phyloP scores from a whole-genome alignment of 164 flowering plant genomes.

The Aristolochia californica region DNA sequence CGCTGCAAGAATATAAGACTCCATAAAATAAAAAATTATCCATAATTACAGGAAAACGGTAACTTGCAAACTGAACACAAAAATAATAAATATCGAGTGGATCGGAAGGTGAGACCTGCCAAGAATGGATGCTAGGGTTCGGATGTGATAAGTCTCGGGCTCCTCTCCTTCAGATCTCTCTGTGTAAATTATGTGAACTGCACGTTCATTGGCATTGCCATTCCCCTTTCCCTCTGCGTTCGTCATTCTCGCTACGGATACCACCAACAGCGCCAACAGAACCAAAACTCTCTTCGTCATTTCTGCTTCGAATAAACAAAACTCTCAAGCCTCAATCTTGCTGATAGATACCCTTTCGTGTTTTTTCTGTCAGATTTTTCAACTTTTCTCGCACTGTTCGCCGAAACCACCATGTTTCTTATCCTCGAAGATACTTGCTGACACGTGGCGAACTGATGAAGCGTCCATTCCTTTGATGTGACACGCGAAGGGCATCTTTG shows the following conservation, averaged over 20 bases:
- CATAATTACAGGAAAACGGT: not conserved
- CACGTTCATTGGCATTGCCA: slow-evolving; percentile 4
- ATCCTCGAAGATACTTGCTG: too few species aligned
- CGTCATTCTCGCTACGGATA: slow-evolving; percentile 1
- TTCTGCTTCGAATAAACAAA: not conserved
- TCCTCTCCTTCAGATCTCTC: slow-evolving; percentile 43
- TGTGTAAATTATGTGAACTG: slow-evolving; percentile 69
- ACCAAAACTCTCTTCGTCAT: not conserved
- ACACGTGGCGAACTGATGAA: too few species aligned
- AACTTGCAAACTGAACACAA: not conserved
- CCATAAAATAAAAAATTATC: not conserved
- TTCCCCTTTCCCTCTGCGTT: not conserved
- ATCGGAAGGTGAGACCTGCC: not conserved
- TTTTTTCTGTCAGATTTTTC: not conserved
- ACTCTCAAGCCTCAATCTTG: too few species aligned
- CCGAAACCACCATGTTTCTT: not conserved
- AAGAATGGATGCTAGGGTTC: slow-evolving; percentile 1
- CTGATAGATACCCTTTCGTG: not conserved
- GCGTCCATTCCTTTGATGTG: too few species aligned
- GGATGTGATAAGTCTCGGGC: slow-evolving; percentile 11
- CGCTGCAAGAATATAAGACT: slow-evolving; percentile 27
- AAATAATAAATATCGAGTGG: not conserved
- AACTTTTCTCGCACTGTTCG: not conserved
- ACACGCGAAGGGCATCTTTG: too few species aligned
- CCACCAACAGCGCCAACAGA: not conserved